Percentiles rank a stretch among this genome's conserved stretches.
These are phyloP conservation scores for Fraxinus cuspidata DNA, from an alignment of 257 asterid genomes.

Conservation along the genomic window DNA sequence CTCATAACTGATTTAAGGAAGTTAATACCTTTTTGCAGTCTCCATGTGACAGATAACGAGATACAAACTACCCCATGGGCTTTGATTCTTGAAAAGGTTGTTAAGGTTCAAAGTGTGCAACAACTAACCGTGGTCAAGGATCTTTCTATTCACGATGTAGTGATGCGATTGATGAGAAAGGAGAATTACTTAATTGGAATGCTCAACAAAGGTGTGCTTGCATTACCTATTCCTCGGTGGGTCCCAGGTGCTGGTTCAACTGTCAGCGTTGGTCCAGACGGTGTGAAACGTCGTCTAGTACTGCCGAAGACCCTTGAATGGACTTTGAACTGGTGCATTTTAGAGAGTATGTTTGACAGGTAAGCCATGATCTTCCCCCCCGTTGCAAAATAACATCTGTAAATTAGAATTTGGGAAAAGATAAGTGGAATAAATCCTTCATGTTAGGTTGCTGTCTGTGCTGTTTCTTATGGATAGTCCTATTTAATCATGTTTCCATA, in stretches of 20 bases:
- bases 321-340: slow-evolving; percentile 94
- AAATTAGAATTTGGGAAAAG: background rate
- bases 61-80: slow-evolving; percentile 95
- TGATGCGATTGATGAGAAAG: slow-evolving; percentile 93
- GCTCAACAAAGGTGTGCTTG: slow-evolving; percentile 94
- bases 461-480: background rate
- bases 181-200: slow-evolving; percentile 97
- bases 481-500: background rate
- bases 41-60: slow-evolving; percentile 79
- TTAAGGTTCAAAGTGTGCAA: slow-evolving; percentile 64
- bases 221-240: slow-evolving; percentile 86
- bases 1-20: slow-evolving; percentile 3
- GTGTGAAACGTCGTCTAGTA: slow-evolving; percentile 52
- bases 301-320: slow-evolving; percentile 93
- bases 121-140: slow-evolving; percentile 81
- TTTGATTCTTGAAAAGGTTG: slow-evolving; percentile 77
- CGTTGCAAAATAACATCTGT: slow-evolving; percentile 14
- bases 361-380: slow-evolving; percentile 22
- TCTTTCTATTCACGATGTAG: slow-evolving; percentile 85
- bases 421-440: background rate
- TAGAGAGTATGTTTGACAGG: slow-evolving; percentile 98
- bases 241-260: slow-evolving; percentile 77
- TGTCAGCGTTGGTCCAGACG: slow-evolving; percentile 49
- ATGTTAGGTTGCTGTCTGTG: background rate
- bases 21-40: slow-evolving; percentile 55